phyloP scores from a whole-genome alignment of 257 asterid species.

The Avicennia marina region DNA sequence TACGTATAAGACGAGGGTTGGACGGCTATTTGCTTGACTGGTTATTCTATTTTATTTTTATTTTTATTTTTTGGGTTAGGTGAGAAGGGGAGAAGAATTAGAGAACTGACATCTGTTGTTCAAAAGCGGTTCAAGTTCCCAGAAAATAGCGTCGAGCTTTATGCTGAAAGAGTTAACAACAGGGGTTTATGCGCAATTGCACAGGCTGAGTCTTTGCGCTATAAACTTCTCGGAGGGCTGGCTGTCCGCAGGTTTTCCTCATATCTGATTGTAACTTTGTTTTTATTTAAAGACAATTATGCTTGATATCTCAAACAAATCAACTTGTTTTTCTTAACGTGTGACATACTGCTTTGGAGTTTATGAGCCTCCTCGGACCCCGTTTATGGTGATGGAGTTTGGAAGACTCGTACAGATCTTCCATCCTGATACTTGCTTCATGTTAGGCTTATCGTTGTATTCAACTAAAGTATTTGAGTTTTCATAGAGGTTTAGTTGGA shows the following conservation, averaged over 20 bases:
- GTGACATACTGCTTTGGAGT: too few species aligned
- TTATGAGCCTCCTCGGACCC: too few species aligned
- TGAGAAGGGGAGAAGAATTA: slow-evolving; percentile 65
- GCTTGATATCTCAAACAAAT: too few species aligned
- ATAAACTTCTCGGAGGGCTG: slow-evolving; percentile 57
- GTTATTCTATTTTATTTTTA: not conserved
- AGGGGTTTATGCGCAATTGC: slow-evolving; percentile 56
- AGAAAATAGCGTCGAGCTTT: slow-evolving; percentile 51
- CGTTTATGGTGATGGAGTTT: too few species aligned
- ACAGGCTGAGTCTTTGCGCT: slow-evolving; percentile 46
- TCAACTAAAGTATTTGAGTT: too few species aligned
- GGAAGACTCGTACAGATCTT: too few species aligned
- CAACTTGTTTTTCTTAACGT: too few species aligned
- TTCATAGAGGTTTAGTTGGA: too few species aligned
- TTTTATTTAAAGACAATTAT: not conserved
- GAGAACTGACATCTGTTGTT: slow-evolving; percentile 60
- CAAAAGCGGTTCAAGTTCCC: slow-evolving; percentile 62
- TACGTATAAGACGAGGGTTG: not conserved
- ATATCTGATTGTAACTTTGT: too few species aligned
- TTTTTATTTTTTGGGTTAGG: slow-evolving; percentile 24
- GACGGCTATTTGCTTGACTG: not conserved
- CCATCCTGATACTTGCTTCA: too few species aligned
- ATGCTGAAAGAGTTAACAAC: slow-evolving; percentile 55
- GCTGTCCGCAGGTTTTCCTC: slow-evolving; percentile 35
- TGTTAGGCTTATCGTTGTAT: too few species aligned